phyloP scores from a whole-genome alignment of 441 rosid genomes.

The Adansonia madagascariensis region DNA sequence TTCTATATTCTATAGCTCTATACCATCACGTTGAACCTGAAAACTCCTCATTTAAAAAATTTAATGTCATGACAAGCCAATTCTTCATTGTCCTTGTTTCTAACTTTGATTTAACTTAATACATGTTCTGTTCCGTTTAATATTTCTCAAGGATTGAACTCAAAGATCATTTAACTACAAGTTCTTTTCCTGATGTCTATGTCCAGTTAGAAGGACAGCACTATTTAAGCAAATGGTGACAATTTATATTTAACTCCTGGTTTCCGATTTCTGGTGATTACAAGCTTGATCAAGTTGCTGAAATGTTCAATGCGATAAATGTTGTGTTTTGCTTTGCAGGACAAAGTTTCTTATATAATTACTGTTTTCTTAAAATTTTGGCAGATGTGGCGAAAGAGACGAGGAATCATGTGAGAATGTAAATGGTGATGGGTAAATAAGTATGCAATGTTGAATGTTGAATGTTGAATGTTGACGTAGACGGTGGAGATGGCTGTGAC shows the following conservation, averaged over 20 bases:
- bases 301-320: not conserved
- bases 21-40: not conserved
- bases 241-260: not conserved
- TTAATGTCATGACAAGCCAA: not conserved
- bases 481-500: not conserved
- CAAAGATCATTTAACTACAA: not conserved
- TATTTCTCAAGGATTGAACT: not conserved
- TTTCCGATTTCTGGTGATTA: not conserved
- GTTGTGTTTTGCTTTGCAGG: not conserved
- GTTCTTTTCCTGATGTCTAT: not conserved
- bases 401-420: constrained; percentile 6
- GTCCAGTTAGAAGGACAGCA: not conserved
- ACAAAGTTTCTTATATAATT: not conserved
- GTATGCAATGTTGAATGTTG: constrained; percentile 21
- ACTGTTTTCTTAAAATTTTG: not conserved
- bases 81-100: not conserved
- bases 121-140: not conserved
- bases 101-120: not conserved
- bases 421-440: not conserved
- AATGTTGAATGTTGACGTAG: constrained; percentile 4
- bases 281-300: not conserved
- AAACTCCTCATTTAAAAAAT: not conserved
- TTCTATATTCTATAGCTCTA: not conserved
- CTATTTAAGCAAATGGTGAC: constrained; percentile 15
- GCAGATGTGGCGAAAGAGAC: constrained; percentile 15